These are phyloP conservation scores for Ceratocystis cacaofunesta DNA, from an alignment of 2,329 filamentous ascomycete species.

Conservation along the genomic window DNA sequence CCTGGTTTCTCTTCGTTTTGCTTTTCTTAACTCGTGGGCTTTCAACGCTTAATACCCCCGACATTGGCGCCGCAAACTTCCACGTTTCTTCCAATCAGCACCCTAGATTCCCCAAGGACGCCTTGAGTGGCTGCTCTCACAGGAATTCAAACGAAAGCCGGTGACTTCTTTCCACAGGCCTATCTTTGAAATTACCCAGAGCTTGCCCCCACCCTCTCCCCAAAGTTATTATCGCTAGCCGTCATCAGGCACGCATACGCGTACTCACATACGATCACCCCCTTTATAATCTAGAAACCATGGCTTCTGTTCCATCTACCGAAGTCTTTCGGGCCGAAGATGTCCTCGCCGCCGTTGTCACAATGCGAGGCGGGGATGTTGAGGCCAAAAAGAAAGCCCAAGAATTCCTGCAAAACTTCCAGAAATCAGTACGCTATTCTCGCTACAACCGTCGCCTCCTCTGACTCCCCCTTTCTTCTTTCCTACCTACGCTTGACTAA, in stretches of 20 bases:
- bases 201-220: not conserved
- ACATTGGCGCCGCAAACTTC: not conserved
- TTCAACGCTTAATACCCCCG: not conserved
- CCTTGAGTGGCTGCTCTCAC: slow-evolving; percentile 17
- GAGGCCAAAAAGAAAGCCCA: slow-evolving; percentile 80
- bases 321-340: slow-evolving; percentile 59
- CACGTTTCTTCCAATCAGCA: not conserved
- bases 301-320: slow-evolving; percentile 22
- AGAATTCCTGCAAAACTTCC: slow-evolving; percentile 82
- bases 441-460: not conserved
- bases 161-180: not conserved
- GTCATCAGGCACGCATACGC: not conserved
- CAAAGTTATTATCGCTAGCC: not conserved
- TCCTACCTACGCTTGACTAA: not conserved
- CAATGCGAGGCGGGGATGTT: slow-evolving; percentile 76
- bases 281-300: slow-evolving; percentile 6
- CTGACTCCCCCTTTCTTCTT: not conserved
- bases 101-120: slow-evolving; percentile 11
- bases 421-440: slow-evolving; percentile 65
- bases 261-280: not conserved
- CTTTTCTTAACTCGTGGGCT: not conserved
- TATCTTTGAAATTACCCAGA: not conserved
- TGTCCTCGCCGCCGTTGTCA: slow-evolving; percentile 75
- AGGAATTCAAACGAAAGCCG: not conserved
- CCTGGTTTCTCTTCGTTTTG: not conserved